Conservation (phyloP, 2,329 filamentous ascomycete genomes). For the Diplodia scrobiculata region DNA sequence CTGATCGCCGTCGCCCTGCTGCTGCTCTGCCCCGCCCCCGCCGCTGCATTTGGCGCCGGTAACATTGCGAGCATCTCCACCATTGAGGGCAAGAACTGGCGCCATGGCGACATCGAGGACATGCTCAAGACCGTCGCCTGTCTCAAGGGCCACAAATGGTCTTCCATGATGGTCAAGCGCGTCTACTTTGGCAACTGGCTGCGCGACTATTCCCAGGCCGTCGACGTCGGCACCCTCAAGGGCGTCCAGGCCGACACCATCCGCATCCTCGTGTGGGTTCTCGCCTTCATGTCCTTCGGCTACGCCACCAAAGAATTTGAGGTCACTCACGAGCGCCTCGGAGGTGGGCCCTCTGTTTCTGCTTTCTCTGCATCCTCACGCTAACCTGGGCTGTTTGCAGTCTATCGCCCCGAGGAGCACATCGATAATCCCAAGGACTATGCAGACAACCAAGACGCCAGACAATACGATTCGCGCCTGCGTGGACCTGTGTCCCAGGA, state of each 20-base stretch:
- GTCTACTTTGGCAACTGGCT: slow-evolving; percentile 52
- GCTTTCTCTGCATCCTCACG: neutral
- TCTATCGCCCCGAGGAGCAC: slow-evolving; percentile 56
- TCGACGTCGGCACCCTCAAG: slow-evolving; percentile 58
- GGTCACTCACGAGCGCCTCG: slow-evolving; percentile 57
- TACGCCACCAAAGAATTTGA: slow-evolving; percentile 61
- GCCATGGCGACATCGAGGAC: slow-evolving; percentile 58
- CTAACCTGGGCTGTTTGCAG: slow-evolving; percentile 15
- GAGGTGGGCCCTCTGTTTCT: slow-evolving; percentile 43
- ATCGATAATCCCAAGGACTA: slow-evolving; percentile 55
- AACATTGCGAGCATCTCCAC: slow-evolving; percentile 50
- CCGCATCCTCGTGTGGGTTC: slow-evolving; percentile 57
- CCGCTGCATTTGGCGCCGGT: slow-evolving; percentile 52
- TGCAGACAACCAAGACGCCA: slow-evolving; percentile 74
- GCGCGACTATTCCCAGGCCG: slow-evolving; percentile 58
- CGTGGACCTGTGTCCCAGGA: slow-evolving; percentile 68
- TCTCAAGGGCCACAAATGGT: slow-evolving; percentile 48
- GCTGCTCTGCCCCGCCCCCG: slow-evolving; percentile 42
- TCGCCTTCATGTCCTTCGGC: slow-evolving; percentile 60
- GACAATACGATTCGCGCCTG: slow-evolving; percentile 76
- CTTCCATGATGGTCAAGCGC: slow-evolving; percentile 51
- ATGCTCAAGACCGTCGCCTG: slow-evolving; percentile 54
- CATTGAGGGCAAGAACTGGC: slow-evolving; percentile 55
- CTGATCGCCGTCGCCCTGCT: slow-evolving; percentile 44
- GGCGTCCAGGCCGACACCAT: slow-evolving; percentile 58